These are phyloP conservation scores for Powellomyces hirtus DNA, from an alignment of 192 early-diverging fungal species.

Conservation along the genomic window DNA sequence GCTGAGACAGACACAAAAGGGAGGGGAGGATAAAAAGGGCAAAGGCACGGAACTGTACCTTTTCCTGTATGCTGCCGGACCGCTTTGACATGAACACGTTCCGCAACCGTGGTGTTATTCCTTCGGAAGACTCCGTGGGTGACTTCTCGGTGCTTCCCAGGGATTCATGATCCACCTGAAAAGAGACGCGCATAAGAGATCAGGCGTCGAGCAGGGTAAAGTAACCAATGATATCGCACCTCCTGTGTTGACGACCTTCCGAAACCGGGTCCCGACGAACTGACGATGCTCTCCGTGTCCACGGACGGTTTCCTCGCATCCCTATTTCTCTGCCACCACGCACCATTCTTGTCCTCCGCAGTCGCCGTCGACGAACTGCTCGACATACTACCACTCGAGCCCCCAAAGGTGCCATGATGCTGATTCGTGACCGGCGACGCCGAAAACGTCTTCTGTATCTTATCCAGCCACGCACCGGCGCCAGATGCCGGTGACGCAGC, in stretches of 20 bases:
- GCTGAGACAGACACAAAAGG: too few relatives aligned
- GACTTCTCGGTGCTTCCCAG: neutral
- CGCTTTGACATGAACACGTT: neutral
- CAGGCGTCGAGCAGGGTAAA: neutral
- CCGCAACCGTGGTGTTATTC: slow-evolving; percentile 2
- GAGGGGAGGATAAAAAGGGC: neutral
- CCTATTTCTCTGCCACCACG: neutral
- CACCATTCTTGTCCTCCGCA: neutral
- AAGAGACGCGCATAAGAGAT: neutral
- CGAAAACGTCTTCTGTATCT: slow-evolving; percentile 15
- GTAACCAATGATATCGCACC: neutral
- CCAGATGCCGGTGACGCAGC: neutral
- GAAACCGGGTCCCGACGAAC: slow-evolving; percentile 3
- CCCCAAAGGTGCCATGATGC: neutral
- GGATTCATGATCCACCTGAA: neutral
- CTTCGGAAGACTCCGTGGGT: neutral
- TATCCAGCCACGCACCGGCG: slow-evolving; percentile 24
- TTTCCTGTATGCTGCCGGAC: neutral
- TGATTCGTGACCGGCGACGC: neutral
- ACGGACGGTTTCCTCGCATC: neutral
- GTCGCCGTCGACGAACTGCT: slow-evolving; percentile 19
- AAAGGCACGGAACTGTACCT: neutral
- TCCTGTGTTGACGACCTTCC: neutral
- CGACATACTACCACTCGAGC: neutral
- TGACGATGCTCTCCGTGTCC: neutral